phyloP scores from a whole-genome alignment of 2,329 filamentous ascomycete species.

The Capronia epimyces region DNA sequence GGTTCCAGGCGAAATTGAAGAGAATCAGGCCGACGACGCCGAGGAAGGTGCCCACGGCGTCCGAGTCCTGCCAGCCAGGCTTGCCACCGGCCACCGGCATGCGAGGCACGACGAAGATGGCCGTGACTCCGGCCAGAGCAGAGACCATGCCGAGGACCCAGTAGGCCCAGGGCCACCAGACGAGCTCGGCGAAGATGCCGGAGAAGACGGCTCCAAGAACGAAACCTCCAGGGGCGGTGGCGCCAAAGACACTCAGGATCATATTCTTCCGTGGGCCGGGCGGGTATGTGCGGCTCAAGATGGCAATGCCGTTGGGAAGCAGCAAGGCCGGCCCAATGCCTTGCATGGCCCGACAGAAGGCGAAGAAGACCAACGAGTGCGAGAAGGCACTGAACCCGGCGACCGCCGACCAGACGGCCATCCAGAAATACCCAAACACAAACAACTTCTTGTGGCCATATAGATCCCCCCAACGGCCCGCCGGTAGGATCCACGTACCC shows the following conservation, averaged over 20 bases:
- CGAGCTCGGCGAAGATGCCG: constrained; percentile 36
- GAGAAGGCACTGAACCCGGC: constrained; percentile 42
- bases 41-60: constrained; percentile 42
- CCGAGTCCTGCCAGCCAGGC: constrained; percentile 29
- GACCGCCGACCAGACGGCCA: constrained; percentile 45
- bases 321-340: constrained; percentile 48
- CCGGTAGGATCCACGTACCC: constrained; percentile 48
- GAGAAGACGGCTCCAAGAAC: constrained; percentile 42
- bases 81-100: constrained; percentile 31
- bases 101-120: constrained; percentile 39
- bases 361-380: constrained; percentile 34
- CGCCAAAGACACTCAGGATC: constrained; percentile 47
- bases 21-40: constrained; percentile 49
- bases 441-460: constrained; percentile 49
- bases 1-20: constrained; percentile 55
- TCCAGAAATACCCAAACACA: constrained; percentile 47
- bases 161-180: constrained; percentile 51
- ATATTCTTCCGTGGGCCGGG: constrained; percentile 45
- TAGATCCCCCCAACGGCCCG: constrained; percentile 47
- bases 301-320: constrained; percentile 46
- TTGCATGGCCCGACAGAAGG: constrained; percentile 36
- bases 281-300: constrained; percentile 44
- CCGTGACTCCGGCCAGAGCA: constrained; percentile 35
- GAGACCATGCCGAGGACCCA: constrained; percentile 43
- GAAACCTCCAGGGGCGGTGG: constrained; percentile 43